These are phyloP conservation scores for Ormosia semicastrata DNA, from an alignment of 306 rosid species.

Conservation along the genomic window DNA sequence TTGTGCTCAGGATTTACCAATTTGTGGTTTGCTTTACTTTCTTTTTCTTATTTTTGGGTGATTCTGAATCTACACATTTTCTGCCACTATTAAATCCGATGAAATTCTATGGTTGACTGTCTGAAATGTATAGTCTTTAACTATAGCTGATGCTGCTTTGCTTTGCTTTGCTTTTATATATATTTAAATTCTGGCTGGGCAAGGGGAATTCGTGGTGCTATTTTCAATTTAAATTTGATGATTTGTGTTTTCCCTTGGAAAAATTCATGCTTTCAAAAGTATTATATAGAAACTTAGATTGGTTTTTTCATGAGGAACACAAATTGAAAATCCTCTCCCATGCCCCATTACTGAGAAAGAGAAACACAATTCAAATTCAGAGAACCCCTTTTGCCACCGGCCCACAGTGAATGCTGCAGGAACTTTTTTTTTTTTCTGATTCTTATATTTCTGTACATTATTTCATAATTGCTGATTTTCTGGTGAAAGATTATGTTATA, in stretches of 20 bases:
- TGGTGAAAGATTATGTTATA: background rate
- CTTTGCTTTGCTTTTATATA: no score
- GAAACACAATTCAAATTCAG: background rate
- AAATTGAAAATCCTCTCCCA: background rate
- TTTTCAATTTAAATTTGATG: constrained; percentile 1
- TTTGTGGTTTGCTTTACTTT: background rate
- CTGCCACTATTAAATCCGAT: background rate
- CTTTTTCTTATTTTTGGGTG: background rate
- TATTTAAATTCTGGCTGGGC: background rate
- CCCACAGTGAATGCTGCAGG: background rate
- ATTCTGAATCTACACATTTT: constrained; percentile 20
- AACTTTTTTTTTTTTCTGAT: background rate
- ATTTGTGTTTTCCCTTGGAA: background rate
- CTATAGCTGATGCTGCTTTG: background rate
- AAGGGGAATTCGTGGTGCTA: background rate
- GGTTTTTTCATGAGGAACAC: background rate
- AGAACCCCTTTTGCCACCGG: background rate
- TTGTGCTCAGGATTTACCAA: background rate
- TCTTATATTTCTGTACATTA: background rate
- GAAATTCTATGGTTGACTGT: background rate
- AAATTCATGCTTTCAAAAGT: background rate
- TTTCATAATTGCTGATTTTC: constrained; percentile 8
- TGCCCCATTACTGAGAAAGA: no score
- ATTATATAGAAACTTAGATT: background rate
- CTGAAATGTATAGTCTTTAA: background rate